phyloP scores from a whole-genome alignment of 176 grass and related monocot species.

The Zoysia pacifica region DNA sequence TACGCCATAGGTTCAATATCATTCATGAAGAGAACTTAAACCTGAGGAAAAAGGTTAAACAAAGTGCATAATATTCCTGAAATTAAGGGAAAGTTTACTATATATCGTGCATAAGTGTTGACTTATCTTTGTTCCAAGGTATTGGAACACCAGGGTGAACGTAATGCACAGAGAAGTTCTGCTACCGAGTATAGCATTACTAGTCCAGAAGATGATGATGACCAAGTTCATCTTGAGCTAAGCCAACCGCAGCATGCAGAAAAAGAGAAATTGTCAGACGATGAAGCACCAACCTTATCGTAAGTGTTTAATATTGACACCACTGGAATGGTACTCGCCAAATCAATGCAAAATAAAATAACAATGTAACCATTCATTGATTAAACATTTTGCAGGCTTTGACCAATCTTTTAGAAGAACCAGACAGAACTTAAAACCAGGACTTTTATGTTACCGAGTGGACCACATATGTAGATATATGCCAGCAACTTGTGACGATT shows the following conservation, averaged over 20 bases:
- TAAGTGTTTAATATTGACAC: not conserved
- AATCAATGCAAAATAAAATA: not conserved
- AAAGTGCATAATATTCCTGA: not conserved
- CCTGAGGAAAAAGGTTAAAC: conserved; percentile 8
- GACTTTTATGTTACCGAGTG: not conserved
- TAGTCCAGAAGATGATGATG: not conserved
- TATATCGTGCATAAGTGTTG: not conserved
- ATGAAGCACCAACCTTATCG: not conserved
- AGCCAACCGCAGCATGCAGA: not conserved
- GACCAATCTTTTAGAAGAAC: not conserved
- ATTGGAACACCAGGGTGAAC: not conserved
- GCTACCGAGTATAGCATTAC: not conserved
- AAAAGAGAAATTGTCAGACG: not conserved
- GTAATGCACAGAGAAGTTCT: not conserved
- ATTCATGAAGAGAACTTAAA: conserved; percentile 2
- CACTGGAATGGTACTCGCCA: not conserved
- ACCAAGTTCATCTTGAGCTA: not conserved
- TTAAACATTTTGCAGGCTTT: not conserved
- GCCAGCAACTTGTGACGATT: not conserved
- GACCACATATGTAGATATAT: not conserved
- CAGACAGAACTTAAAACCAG: not conserved
- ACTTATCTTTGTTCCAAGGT: not conserved
- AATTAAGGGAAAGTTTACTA: not conserved
- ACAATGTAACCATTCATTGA: not conserved
- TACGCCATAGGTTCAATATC: not conserved